These are phyloP conservation scores for Pleurotus tuber-regium DNA, from an alignment of 768 basidiomycete species.

Conservation along the genomic window DNA sequence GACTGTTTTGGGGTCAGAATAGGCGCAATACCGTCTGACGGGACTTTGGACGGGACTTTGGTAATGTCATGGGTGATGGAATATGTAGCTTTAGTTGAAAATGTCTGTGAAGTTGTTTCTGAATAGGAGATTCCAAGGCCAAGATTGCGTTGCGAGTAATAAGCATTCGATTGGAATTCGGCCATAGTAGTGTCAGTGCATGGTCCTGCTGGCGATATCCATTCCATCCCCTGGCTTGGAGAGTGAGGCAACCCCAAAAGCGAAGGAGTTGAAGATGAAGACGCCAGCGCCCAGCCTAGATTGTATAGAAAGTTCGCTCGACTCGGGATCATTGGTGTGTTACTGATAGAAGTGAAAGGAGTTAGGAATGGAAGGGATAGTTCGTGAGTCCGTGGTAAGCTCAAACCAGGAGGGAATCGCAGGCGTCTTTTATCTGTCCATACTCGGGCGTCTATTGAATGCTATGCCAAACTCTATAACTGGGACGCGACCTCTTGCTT, in stretches of 20 bases:
- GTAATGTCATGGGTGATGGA: neutral
- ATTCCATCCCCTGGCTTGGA: neutral
- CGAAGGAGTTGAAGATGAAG: neutral
- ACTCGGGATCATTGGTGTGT: too few species aligned
- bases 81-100: neutral
- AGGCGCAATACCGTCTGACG: too few species aligned
- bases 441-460: neutral
- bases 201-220: neutral
- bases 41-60: neutral
- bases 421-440: neutral
- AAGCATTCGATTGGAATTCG: slow-evolving; percentile 8
- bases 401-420: slow-evolving; percentile 1
- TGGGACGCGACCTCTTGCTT: neutral
- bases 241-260: slow-evolving; percentile 7
- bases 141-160: neutral
- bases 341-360: too few species aligned
- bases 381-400: slow-evolving; percentile 5
- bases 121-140: neutral
- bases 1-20: too few species aligned
- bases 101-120: neutral
- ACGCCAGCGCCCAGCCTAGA: slow-evolving; percentile 3
- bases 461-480: too few species aligned
- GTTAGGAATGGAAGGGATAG: slow-evolving; percentile 3
- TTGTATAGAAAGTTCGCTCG: slow-evolving; percentile 7
- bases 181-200: neutral